Evolutionary conservation across 768 basidiomycete genomes (phyloP).

Genomic region (Dictyophora rubrovolvata): DNA sequence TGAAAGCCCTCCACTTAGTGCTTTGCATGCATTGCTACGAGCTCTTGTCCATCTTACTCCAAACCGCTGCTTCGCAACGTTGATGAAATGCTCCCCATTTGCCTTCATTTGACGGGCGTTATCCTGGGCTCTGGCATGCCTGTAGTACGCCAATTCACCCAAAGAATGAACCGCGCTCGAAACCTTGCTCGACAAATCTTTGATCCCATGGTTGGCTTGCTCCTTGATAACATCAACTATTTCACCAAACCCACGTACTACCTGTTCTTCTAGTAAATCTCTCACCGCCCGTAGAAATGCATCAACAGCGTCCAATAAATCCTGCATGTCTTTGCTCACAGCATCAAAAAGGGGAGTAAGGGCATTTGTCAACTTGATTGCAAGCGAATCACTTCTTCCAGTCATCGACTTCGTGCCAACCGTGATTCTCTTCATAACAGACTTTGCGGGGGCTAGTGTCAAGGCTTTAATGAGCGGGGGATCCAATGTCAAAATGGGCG

Average conservation of each 20-base stretch:
- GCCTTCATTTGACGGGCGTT: not conserved
- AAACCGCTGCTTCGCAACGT: not conserved
- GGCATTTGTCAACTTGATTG: not conserved
- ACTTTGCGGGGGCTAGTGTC: not conserved
- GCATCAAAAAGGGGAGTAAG: constrained; percentile 1
- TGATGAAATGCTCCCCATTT: not conserved
- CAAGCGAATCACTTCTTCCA: not conserved
- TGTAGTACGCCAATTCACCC: not conserved
- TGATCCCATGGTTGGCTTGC: constrained; percentile 1
- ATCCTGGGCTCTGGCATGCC: constrained; percentile 1
- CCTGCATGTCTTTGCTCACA: not conserved
- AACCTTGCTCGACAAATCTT: constrained; percentile 6
- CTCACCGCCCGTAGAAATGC: not conserved
- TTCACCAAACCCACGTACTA: not conserved
- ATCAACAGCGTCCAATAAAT: constrained; percentile 6
- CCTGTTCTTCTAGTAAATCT: not conserved
- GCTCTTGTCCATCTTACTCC: not conserved
- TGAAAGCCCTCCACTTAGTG: not conserved
- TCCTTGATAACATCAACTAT: constrained; percentile 1
- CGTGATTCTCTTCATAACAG: not conserved
- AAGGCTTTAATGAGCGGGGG: not conserved
- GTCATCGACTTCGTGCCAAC: not conserved
- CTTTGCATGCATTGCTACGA: constrained; percentile 1
- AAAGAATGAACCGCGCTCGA: not conserved
- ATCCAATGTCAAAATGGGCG: not conserved